Conservation (phyloP, 352 stramenopile species). For the Phytophthora fragariaefolia region DNA sequence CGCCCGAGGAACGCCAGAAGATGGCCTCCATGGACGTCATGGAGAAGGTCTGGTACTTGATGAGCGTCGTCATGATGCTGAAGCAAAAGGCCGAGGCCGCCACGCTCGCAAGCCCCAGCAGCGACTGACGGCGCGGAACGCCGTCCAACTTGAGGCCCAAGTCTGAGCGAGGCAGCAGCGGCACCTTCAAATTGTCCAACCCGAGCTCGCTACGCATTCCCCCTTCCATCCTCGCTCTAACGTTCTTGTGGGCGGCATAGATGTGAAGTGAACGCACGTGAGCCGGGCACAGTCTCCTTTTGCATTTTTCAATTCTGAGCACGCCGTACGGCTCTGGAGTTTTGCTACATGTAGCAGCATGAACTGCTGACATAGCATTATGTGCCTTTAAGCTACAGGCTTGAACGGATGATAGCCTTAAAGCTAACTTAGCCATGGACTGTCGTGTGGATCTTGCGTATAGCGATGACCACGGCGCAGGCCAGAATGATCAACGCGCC, state of each 20-base stretch:
- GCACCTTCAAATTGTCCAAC: not conserved
- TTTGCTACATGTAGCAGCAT: not conserved
- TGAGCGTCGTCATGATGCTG: slow-evolving; percentile 71
- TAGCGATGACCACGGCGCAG: slow-evolving; percentile 53
- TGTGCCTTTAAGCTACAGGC: no score
- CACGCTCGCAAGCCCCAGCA: slow-evolving; percentile 58
- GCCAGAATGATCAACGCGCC: slow-evolving; percentile 58
- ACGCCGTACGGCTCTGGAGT: not conserved
- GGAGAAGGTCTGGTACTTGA: slow-evolving; percentile 64
- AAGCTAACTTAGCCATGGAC: slow-evolving; percentile 5
- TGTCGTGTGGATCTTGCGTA: slow-evolving; percentile 38
- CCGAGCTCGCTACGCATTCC: not conserved
- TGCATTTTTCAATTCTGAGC: not conserved
- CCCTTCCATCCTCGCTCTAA: not conserved
- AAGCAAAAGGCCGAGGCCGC: slow-evolving; percentile 70
- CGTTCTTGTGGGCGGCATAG: no score
- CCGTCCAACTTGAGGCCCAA: not conserved
- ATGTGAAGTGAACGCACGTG: not conserved
- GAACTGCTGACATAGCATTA: not conserved
- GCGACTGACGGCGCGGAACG: slow-evolving; percentile 36
- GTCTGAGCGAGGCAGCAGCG: slow-evolving; percentile 3
- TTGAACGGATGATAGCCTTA: not conserved
- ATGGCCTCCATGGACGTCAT: slow-evolving; percentile 73
- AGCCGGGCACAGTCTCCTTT: slow-evolving; percentile 1
- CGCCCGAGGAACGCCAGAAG: slow-evolving; percentile 61